Evolutionary conservation across 768 basidiomycete genomes (phyloP).

Genomic region (Collybia sp.): DNA sequence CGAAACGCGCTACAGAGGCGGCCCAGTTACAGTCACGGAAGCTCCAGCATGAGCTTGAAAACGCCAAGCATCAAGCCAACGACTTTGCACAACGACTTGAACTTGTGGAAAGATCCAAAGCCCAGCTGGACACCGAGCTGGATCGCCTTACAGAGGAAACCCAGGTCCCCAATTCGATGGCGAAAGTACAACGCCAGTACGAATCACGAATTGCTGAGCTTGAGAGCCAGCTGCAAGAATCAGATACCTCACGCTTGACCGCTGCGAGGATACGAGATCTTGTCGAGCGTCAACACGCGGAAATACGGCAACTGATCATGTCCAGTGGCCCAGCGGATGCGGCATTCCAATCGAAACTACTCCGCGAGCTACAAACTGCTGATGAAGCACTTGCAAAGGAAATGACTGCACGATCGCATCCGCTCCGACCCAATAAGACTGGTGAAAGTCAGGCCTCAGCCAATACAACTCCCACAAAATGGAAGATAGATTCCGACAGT

Average conservation of each 20-base stretch:
- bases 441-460: constrained; percentile 32
- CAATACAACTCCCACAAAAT: constrained; percentile 47
- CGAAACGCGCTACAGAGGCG: constrained; percentile 58
- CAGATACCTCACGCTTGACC: constrained; percentile 43
- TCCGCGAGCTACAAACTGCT: constrained; percentile 57
- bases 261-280: constrained; percentile 54
- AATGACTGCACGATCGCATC: constrained; percentile 33
- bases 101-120: constrained; percentile 55
- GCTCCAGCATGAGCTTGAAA: constrained; percentile 57
- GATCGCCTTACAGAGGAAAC: constrained; percentile 60
- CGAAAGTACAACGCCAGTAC: constrained; percentile 60
- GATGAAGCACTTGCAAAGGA: constrained; percentile 57
- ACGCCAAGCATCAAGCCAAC: constrained; percentile 47
- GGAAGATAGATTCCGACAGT: constrained; percentile 22
- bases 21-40: constrained; percentile 60
- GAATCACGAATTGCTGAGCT: constrained; percentile 57
- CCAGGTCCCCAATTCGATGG: constrained; percentile 47
- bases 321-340: constrained; percentile 53
- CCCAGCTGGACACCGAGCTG: constrained; percentile 62
- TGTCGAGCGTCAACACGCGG: constrained; percentile 66
- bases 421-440: constrained; percentile 25
- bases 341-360: constrained; percentile 54
- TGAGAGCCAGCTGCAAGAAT: constrained; percentile 56
- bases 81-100: constrained; percentile 52
- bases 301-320: constrained; percentile 63